Base-by-base conservation (phyloP, 148 eudicot species). In the Selenicereus undatus region DNA sequence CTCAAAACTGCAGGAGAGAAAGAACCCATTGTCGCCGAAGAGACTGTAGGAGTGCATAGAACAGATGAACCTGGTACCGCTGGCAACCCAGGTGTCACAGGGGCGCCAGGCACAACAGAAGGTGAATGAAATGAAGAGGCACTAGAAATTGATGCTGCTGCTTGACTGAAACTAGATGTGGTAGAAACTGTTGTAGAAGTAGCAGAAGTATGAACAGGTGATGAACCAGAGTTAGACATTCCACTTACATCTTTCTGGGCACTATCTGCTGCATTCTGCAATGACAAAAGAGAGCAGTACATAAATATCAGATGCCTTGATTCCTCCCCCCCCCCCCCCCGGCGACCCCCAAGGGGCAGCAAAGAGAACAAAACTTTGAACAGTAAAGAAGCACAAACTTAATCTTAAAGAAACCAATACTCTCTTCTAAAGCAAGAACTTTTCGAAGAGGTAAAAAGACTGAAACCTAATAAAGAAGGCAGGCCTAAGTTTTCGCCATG, bases 51-150 rank as follows among this genome's bases (percentile, higher is more conserved):
- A 84, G 83, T 81, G 17, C 79, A 75, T 56, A 77, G 80, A 66
- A 43, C 62, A 75, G 90, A 69, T 45, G 79, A 42, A 80, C 80
- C 76, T 87, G 85, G 75, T 42, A 86, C 77, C 77, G 91, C 91
- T 52, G 91, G 86, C 11, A 87, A 80, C 35, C 87, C 85, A 77
- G 86, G 84, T n/a, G 79, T 82, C 51, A 54, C 68, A 65, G 89
- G 76, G 51, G 86, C 74, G 62, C 84, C 89, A 27, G 88, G 81
- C 43, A 81, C 75, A 58, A 88, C 89, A 54, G 85, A 77, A 75
- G 89, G 88, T 50, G 82, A 80, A 36, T 85, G 87, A 86, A 83
- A 83, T 81, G 91, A 77, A 13, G 90, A 85, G 29, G 78, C 84
- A 45, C 75, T 71, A 56, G 89, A 87, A 66, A 76, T 74, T 78